Conservation (phyloP, 2,329 filamentous ascomycete genomes). For the Cytospora leucostoma region DNA sequence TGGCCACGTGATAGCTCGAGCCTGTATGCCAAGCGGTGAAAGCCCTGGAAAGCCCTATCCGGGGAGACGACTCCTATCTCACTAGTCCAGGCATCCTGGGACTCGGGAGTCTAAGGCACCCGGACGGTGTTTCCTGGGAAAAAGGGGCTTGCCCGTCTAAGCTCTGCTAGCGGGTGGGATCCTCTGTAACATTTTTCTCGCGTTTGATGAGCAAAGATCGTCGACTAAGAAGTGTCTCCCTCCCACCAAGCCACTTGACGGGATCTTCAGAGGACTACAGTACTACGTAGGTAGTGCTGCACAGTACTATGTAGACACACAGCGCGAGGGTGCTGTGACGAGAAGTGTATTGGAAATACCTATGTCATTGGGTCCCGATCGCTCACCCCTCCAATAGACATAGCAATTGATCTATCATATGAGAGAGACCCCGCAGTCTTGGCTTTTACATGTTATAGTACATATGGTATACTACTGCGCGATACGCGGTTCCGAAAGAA, state of each 20-base stretch:
- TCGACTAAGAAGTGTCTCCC: neutral
- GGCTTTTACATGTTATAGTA: neutral
- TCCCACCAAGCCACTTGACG: neutral
- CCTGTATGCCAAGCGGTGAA: neutral
- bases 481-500: neutral
- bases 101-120: too few relatives aligned
- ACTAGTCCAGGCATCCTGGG: too few relatives aligned
- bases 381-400: neutral
- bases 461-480: neutral
- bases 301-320: neutral
- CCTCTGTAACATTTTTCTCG: neutral
- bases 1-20: too few relatives aligned
- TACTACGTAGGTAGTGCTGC: too few relatives aligned
- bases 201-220: neutral
- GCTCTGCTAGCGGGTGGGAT: neutral
- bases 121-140: neutral
- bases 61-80: too few relatives aligned
- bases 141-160: neutral
- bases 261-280: neutral
- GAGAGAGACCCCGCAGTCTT: neutral
- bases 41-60: neutral
- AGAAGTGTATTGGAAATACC: neutral
- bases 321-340: neutral
- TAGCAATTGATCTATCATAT: neutral
- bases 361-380: neutral